phyloP scores from a whole-genome alignment of 1,139 yeast genomes.

The Kluyveromyces sp. region DNA sequence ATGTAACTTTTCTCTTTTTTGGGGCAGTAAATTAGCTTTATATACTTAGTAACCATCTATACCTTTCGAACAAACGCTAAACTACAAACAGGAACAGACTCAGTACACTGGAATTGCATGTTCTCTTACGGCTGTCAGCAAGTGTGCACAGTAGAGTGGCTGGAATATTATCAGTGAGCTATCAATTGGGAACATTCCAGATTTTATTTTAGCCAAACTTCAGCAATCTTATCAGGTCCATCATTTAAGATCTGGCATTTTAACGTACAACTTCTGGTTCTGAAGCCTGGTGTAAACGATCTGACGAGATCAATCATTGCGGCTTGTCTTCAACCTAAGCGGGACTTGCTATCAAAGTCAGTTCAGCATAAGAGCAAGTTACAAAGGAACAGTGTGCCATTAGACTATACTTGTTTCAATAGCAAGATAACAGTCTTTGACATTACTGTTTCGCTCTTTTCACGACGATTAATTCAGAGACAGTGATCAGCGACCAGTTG shows the following conservation, averaged over 20 bases:
- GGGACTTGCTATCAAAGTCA: too few species aligned
- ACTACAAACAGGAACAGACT: background rate
- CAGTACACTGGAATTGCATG: background rate
- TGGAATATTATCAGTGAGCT: too few species aligned
- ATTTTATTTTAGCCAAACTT: background rate
- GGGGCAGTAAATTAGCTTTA: background rate
- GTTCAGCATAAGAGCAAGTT: background rate
- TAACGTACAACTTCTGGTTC: background rate
- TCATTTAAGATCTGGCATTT: background rate
- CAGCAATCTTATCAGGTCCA: background rate
- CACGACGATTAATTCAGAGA: background rate
- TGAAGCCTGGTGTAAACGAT: background rate
- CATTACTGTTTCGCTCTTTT: background rate
- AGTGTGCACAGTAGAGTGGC: background rate
- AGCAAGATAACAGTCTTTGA: background rate
- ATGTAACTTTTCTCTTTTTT: background rate
- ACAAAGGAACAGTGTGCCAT: background rate
- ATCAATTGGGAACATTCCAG: background rate
- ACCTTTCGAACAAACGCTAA: background rate
- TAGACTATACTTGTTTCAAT: background rate
- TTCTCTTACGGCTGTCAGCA: background rate
- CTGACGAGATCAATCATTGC: background rate
- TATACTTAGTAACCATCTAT: background rate
- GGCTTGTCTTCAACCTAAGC: too few species aligned
- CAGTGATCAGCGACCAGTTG: conserved; percentile 5